Base-by-base conservation (phyloP, 148 eudicot genomes). In the Pouteria glomerata region DNA sequence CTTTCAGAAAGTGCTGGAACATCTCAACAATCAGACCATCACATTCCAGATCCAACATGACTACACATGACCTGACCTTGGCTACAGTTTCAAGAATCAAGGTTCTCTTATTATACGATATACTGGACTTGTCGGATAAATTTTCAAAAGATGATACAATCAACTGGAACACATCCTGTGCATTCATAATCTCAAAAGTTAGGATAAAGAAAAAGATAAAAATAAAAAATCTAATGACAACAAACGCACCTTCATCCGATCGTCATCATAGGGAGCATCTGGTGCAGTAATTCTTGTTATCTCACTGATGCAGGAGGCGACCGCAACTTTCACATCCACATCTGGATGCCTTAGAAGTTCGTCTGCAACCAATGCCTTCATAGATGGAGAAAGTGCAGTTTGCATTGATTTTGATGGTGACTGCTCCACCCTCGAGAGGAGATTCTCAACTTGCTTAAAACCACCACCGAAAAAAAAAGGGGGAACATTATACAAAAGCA, bases 211-310 rank as follows among this genome's bases (percentile, higher is more conserved):
- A 57, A 34, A n/a, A 61, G 21, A 62, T 30, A 29, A 8, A 7
- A 15, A 34, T 30, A 24, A 13, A 30, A 26, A 6, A n/a, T 1
- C 57, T 29, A 48, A 18, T 6, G 23, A 51, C 58, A 52, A 60
- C 35, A 35, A 23, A n/a, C 8, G 59, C 63, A 92, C 99, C 97
- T 90, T 96, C 99, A 96, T 92, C 74, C 79, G 82, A 18, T 90
- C 92, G 81, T 96, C 99, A 34, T 74, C 86, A 66, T 92, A 96
- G 26, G 99, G 99, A 15, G 97, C 94, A 26, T 96, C 99, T 23
- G 99, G 99, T 3, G 99, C 99, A 24, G 99, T 96, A 35, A 96
- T 96, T 82, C 99, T 87, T 31, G 97, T 96, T 45, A 96, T 96
- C 79, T 96, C 99, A 78, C 95, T 96, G 65, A 96, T 92, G 81